Base-by-base conservation (phyloP, 2,329 filamentous ascomycete species). In the Trichoderma aggressivum region DNA sequence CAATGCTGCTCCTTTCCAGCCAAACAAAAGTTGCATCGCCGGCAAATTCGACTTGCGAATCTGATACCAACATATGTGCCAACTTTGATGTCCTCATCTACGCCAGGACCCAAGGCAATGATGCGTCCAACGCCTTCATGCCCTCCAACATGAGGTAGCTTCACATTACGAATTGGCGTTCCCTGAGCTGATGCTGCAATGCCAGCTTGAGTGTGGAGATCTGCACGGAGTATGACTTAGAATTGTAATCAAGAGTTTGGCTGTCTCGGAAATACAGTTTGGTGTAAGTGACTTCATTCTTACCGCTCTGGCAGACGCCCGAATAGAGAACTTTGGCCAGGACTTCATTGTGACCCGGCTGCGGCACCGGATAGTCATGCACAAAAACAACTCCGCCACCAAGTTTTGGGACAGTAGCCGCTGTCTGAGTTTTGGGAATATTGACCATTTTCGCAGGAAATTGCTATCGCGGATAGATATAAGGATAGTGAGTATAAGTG, bases 301-400 rank as follows among this genome's bases (percentile, higher is more conserved):
- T 39, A 74, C 73, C 73, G 21, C 73, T 74, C 21, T 74, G 72
- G 11, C 73, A 74, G 28, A 74, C 73, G 5, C 72, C 72, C 1
- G 73, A 70, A 47, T 74, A 73, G 4, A 74, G 71, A 14, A 74
- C 70, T 21, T 74, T 74, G 56, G 73, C 73, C 10, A 74, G 24
- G 16, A 74, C 70, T 65, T 74, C 73, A 59, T 74, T 74, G 16
- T 72, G 58, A 1, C 71, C 72, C 7, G 72, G 69, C 32, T 74
- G 73, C 1, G 73, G 71, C 26, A 74, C 73, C 7, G 73, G 72
- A 50, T 74, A 74, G 18, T 74, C 66, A 12, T 74, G 64, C 14
- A 65, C 59, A 60, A 74, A 74, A n/a, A 70, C 64, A 36, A 74
- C 71, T 14, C 72, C 73, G 21, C 70, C 72, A 12, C 73, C 73